Evolutionary conservation across 1,284 basidiomycete genomes (phyloP).

Genomic region (Neotropicomus parvogracilis): DNA sequence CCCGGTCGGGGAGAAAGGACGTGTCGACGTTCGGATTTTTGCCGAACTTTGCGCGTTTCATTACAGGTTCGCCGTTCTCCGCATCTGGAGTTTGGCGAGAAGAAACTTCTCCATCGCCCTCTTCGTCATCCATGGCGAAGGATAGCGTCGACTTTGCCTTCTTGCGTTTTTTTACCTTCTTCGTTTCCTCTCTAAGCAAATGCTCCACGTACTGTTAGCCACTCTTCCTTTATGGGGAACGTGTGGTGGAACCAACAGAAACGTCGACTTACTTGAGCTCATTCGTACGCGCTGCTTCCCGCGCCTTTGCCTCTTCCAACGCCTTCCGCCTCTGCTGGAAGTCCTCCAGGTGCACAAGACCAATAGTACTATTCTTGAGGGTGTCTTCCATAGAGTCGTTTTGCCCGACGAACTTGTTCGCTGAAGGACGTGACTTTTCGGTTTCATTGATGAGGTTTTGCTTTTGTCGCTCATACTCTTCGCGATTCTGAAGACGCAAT

Average conservation of each 20-base stretch:
- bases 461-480: slow-evolving; percentile 88
- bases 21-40: slow-evolving; percentile 98
- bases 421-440: slow-evolving; percentile 78
- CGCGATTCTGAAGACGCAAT: slow-evolving; percentile 77
- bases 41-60: slow-evolving; percentile 76
- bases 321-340: slow-evolving; percentile 88
- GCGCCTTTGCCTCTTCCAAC: slow-evolving; percentile 88
- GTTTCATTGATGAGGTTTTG: slow-evolving; percentile 78
- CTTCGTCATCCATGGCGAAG: slow-evolving; percentile 83
- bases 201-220: slow-evolving; percentile 75
- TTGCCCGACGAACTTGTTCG: slow-evolving; percentile 89
- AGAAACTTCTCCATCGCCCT: slow-evolving; percentile 39
- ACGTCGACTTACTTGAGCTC: slow-evolving; percentile 72
- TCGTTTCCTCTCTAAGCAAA: slow-evolving; percentile 80
- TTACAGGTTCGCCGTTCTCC: slow-evolving; percentile 40
- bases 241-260: neutral
- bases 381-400: slow-evolving; percentile 94
- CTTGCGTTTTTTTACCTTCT: slow-evolving; percentile 88
- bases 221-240: slow-evolving; percentile 29
- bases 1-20: slow-evolving; percentile 95
- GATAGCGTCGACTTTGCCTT: slow-evolving; percentile 79
- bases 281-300: slow-evolving; percentile 80
- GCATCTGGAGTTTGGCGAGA: slow-evolving; percentile 37
- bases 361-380: slow-evolving; percentile 91
- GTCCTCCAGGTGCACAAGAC: slow-evolving; percentile 89